A percentile compares a stretch with the other conserved stretches of the same genome.
Conservation (phyloP, 208 protist species). For the Vickermania ingenoplastis region DNA sequence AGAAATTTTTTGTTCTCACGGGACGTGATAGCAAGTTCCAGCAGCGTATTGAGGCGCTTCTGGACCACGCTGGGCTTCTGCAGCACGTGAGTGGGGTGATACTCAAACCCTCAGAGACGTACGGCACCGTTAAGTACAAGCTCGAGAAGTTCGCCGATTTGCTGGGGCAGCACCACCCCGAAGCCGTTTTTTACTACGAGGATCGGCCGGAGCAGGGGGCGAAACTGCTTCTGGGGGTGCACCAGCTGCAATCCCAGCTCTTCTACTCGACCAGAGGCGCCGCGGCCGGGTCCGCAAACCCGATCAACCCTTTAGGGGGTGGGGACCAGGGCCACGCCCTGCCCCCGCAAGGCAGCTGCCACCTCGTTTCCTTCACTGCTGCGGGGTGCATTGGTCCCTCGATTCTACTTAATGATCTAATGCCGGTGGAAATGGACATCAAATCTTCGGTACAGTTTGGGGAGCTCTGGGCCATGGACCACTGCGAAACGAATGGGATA, state of each 20-base stretch:
- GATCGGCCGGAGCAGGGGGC: conserved; percentile 59
- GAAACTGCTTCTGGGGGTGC: conserved; percentile 40
- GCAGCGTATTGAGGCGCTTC: conserved; percentile 41
- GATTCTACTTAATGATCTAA: background rate
- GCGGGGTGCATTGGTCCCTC: too few species aligned
- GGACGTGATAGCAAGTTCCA: conserved; percentile 58
- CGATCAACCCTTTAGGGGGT: background rate
- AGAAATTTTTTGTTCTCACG: conserved; percentile 50
- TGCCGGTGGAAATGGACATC: too few species aligned
- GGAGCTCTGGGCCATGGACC: too few species aligned
- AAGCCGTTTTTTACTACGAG: conserved; percentile 71
- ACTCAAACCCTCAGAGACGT: conserved; percentile 59
- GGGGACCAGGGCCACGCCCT: background rate
- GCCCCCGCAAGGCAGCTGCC: background rate
- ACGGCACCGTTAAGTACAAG: conserved; percentile 67
- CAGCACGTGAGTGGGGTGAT: conserved; percentile 32
- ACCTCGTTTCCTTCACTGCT: background rate
- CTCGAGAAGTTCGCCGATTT: conserved; percentile 46
- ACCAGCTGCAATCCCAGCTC: conserved; percentile 25
- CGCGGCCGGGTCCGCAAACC: background rate
- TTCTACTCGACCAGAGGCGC: conserved; percentile 5
- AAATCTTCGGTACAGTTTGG: too few species aligned
- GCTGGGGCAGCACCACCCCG: conserved; percentile 28
- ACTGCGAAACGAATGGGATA: too few species aligned
- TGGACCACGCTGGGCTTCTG: conserved; percentile 34